phyloP scores from a whole-genome alignment of 352 stramenopile genomes.

The Phytophthora fragariaefolia region DNA sequence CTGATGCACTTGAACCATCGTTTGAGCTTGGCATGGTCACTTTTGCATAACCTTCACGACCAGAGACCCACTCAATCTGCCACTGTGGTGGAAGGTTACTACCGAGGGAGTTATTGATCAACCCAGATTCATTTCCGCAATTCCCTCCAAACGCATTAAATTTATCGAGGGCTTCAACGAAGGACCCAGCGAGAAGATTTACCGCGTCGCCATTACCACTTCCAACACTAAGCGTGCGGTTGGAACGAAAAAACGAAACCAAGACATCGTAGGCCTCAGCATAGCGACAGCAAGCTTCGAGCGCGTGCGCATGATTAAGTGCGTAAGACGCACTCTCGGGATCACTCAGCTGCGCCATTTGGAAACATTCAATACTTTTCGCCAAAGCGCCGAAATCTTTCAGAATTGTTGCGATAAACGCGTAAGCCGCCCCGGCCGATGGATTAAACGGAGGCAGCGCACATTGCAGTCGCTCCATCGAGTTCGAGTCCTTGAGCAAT shows the following conservation, averaged over 20 bases:
- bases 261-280: conserved; percentile 52
- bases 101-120: background rate
- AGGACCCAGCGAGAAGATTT: conserved; percentile 33
- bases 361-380: conserved; percentile 61
- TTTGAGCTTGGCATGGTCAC: conserved; percentile 33
- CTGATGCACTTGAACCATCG: background rate
- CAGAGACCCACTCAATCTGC: conserved; percentile 41
- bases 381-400: conserved; percentile 74
- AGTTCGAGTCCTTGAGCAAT: conserved; percentile 42
- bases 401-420: conserved; percentile 76
- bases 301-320: conserved; percentile 68
- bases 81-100: background rate
- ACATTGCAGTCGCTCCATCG: conserved; percentile 51
- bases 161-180: conserved; percentile 43
- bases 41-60: conserved; percentile 25
- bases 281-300: conserved; percentile 58
- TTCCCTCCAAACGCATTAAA: conserved; percentile 23
- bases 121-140: background rate
- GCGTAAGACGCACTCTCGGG: conserved; percentile 62
- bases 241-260: conserved; percentile 47
- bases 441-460: conserved; percentile 43
- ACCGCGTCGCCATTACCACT: conserved; percentile 5
- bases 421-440: conserved; percentile 68
- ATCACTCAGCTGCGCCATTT: conserved; percentile 47
- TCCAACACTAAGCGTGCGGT: conserved; percentile 43